Base-by-base conservation (phyloP, 192 early-diverging fungal genomes). In the Coemansia sp. region DNA sequence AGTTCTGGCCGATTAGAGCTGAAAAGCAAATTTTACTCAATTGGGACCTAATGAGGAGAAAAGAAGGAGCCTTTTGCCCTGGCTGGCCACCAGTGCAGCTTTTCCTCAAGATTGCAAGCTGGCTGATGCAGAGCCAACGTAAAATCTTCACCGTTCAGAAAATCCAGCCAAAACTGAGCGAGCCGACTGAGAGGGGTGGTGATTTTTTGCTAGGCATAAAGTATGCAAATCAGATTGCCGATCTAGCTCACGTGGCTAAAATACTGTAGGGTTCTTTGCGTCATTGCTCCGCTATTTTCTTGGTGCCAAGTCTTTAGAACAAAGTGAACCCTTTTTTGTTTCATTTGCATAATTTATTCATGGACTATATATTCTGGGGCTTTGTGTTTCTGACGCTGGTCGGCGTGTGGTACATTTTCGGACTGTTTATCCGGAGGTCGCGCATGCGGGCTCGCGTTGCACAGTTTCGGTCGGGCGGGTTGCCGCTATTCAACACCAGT, bases 361-460 rank as follows among this genome's bases (percentile, higher is more conserved):
- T 66, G 67, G 72, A 80, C 45, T 74, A 68, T 41, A 20, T 67
- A 18, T 67, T 74, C 54, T 74, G 77, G 64, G 65, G 57, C 57
- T 58, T 80, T 58, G 45, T 66, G 23, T 35, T 38, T 12, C 64
- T 80, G 10, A 64, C 62, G 22, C 37, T 80, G 11, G 53, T 69
- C 1, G 71, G 65, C n/a, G 57, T 80, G 37, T 80, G 77, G 68
- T 80, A 74, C 52, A 35, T 80, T 7, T 56, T 80, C 27, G 68
- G 72, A n/a, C 54, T 74, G 27, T 71, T 80, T 54, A 53, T 69
- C 16, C 58, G 68, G 16, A 71, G 71, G 37, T 57, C 72, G 16
- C 68, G 58, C 49, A 56, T 80, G 22, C 57, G 64, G 23, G 69
- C 68, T 57, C 71, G 77, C 8, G 22, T 71, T 14, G 72, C 72